A percentile compares a stretch with the other conserved stretches of the same genome.
Evolutionary conservation across 768 basidiomycete species (phyloP).

Genomic region (Termitomyces sp.): DNA sequence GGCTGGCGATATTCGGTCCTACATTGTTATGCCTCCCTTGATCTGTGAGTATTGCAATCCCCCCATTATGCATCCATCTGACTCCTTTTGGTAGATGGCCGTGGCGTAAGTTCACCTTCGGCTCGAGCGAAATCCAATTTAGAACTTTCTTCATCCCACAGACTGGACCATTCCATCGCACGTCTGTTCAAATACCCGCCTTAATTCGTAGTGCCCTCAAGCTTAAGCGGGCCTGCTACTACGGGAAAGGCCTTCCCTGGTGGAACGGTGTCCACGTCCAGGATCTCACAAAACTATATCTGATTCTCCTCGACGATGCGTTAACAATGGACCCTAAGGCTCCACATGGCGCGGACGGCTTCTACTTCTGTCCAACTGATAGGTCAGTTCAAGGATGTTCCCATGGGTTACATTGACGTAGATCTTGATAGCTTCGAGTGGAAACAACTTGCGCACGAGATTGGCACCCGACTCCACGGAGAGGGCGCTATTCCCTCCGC

Average conservation of each 20-base stretch:
- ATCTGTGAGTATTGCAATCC: slow-evolving; percentile 3
- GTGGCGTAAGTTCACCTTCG: slow-evolving; percentile 8
- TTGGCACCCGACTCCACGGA: slow-evolving; percentile 11
- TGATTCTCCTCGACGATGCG: slow-evolving; percentile 12
- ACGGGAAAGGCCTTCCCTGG: slow-evolving; percentile 12
- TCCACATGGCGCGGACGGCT: slow-evolving; percentile 12
- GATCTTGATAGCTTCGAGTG: slow-evolving; percentile 5
- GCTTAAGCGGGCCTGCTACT: slow-evolving; percentile 9
- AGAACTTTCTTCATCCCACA: background rate
- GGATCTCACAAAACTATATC: slow-evolving; percentile 8
- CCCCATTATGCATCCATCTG: background rate
- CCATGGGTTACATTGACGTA: background rate
- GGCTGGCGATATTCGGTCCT: slow-evolving; percentile 12
- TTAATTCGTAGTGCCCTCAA: slow-evolving; percentile 14
- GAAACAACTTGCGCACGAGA: slow-evolving; percentile 14
- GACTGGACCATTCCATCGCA: slow-evolving; percentile 17
- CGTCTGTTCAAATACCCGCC: slow-evolving; percentile 14
- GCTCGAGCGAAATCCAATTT: background rate
- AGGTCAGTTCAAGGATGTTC: background rate
- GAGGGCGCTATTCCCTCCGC: slow-evolving; percentile 10
- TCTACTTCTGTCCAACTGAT: slow-evolving; percentile 14
- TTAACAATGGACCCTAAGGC: slow-evolving; percentile 6
- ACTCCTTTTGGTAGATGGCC: slow-evolving; percentile 8
- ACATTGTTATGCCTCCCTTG: slow-evolving; percentile 14
- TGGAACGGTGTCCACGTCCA: slow-evolving; percentile 16